A percentile compares a stretch with the other conserved stretches of the same genome.
These are phyloP conservation scores for Astrocystis sublimbata DNA, from an alignment of 495 filamentous ascomycete genomes.

Conservation along the genomic window DNA sequence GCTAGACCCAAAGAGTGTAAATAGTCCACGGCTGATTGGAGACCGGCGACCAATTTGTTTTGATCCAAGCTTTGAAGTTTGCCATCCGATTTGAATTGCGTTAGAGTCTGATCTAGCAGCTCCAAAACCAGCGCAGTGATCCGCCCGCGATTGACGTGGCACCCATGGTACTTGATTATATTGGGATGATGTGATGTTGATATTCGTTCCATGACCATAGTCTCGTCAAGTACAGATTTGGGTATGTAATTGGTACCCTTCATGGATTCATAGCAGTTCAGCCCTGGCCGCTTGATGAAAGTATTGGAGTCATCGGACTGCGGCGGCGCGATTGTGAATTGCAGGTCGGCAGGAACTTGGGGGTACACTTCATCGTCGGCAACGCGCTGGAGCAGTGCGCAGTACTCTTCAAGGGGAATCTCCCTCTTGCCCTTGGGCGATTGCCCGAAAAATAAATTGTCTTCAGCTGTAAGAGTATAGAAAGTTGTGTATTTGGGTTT, in stretches of 20 bases:
- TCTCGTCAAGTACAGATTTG: conserved; percentile 17
- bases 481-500: conserved; percentile 17
- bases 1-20: conserved; percentile 38
- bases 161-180: conserved; percentile 20
- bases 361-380: conserved; percentile 26
- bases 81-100: conserved; percentile 6
- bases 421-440: conserved; percentile 19
- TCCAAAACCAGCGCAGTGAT: conserved; percentile 41
- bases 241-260: conserved; percentile 17
- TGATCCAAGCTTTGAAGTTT: not conserved
- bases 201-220: conserved; percentile 23
- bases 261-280: conserved; percentile 21
- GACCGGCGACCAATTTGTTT: not conserved
- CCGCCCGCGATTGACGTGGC: conserved; percentile 27
- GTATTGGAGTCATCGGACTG: conserved; percentile 13
- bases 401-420: conserved; percentile 16
- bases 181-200: conserved; percentile 11
- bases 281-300: conserved; percentile 23
- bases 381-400: conserved; percentile 18
- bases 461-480: conserved; percentile 10
- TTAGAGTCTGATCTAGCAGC: conserved; percentile 29
- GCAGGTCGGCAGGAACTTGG: not conserved
- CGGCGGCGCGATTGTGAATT: conserved; percentile 22
- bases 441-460: conserved; percentile 25
- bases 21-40: conserved; percentile 37